Conservation (phyloP, 148 eudicot species). For the Pharnaceum exiguum region DNA sequence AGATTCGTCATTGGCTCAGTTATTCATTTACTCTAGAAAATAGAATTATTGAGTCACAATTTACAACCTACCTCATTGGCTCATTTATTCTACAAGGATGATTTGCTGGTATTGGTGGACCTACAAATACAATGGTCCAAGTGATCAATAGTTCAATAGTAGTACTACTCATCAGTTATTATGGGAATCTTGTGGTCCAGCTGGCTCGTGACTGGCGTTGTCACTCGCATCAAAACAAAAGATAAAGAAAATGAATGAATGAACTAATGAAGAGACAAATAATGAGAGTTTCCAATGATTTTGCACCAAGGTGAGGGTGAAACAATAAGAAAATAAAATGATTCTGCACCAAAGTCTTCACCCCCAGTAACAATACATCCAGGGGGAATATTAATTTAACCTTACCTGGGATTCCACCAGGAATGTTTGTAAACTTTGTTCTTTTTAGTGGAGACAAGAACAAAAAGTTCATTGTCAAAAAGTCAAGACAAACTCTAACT, state of each 20-base stretch:
- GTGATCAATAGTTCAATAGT: neutral
- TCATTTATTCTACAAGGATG: too few species aligned
- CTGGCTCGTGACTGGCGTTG: neutral
- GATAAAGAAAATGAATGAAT: neutral
- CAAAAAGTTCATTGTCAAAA: slow-evolving; percentile 21
- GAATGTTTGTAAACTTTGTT: slow-evolving; percentile 5
- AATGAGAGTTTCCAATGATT: neutral
- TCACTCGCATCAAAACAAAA: neutral
- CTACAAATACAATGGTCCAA: neutral
- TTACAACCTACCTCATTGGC: too few species aligned
- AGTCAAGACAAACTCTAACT: slow-evolving; percentile 1
- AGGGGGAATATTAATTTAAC: neutral
- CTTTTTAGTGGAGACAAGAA: slow-evolving; percentile 27
- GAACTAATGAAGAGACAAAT: too few species aligned
- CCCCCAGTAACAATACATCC: too few species aligned
- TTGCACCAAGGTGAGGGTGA: neutral
- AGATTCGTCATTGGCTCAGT: too few species aligned
- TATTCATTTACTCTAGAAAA: too few species aligned
- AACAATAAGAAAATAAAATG: neutral
- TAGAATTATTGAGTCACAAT: too few species aligned
- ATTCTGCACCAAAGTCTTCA: neutral
- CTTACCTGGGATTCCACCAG: slow-evolving; percentile 30
- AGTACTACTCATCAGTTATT: neutral
- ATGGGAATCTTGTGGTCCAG: neutral
- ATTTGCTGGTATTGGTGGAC: too few species aligned